Conservation (phyloP, 306 rosid species). For the Prunus salicina region DNA sequence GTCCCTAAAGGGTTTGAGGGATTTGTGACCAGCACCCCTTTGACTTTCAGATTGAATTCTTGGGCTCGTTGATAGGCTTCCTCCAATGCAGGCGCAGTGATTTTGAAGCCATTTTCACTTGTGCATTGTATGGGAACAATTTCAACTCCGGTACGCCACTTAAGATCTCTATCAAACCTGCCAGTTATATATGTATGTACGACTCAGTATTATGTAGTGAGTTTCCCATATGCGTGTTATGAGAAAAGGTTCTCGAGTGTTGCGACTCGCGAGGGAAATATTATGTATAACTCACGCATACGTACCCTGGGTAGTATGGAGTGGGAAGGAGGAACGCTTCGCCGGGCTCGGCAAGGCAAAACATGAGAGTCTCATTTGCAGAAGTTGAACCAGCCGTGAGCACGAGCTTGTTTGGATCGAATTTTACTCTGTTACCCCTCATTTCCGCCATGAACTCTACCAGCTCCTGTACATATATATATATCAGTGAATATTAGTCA, state of each 20-base stretch:
- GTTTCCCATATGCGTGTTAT: background rate
- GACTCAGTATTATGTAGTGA: background rate
- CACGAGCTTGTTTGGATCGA: slow-evolving; percentile 50
- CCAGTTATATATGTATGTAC: background rate
- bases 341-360: slow-evolving; percentile 76
- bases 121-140: slow-evolving; percentile 75
- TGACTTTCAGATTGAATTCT: slow-evolving; percentile 45
- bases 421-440: slow-evolving; percentile 54
- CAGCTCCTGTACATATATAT: slow-evolving; percentile 36
- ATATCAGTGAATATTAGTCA: background rate
- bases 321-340: slow-evolving; percentile 86
- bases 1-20: slow-evolving; percentile 89
- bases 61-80: slow-evolving; percentile 56
- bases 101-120: slow-evolving; percentile 71
- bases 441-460: slow-evolving; percentile 60
- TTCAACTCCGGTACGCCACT: slow-evolving; percentile 75
- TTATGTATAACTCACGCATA: background rate
- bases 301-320: slow-evolving; percentile 80
- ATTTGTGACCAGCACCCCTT: slow-evolving; percentile 74
- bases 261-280: background rate
- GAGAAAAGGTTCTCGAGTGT: background rate
- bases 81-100: slow-evolving; percentile 52
- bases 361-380: slow-evolving; percentile 84
- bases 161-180: slow-evolving; percentile 85
- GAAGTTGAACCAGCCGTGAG: slow-evolving; percentile 88